These are phyloP conservation scores for Thielaviopsis cerberus DNA, from an alignment of 2,329 filamentous ascomycete genomes.

Conservation along the genomic window DNA sequence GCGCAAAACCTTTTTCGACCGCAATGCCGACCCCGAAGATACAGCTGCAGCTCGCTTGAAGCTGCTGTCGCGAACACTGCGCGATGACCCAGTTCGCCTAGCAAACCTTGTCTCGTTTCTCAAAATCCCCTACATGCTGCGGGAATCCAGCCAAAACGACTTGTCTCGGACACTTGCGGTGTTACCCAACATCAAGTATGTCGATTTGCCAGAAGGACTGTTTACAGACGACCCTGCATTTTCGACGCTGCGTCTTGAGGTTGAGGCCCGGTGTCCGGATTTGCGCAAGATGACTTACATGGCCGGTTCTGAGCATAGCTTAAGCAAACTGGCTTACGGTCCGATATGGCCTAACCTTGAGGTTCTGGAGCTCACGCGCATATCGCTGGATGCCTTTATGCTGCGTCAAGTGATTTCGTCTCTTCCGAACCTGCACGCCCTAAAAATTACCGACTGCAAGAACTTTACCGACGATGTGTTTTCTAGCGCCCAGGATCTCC, in stretches of 20 bases:
- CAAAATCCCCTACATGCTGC: slow-evolving; percentile 87
- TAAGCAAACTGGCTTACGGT: slow-evolving; percentile 49
- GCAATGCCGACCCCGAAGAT: slow-evolving; percentile 66
- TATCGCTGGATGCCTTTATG: slow-evolving; percentile 51
- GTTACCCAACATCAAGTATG: slow-evolving; percentile 66
- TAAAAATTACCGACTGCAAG: slow-evolving; percentile 53
- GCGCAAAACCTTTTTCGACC: slow-evolving; percentile 51
- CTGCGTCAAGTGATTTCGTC: slow-evolving; percentile 53
- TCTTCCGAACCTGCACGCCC: slow-evolving; percentile 48
- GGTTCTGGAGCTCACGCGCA: slow-evolving; percentile 48
- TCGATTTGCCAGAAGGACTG: slow-evolving; percentile 78
- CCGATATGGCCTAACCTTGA: slow-evolving; percentile 52
- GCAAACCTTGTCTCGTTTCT: slow-evolving; percentile 57
- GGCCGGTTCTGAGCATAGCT: slow-evolving; percentile 56
- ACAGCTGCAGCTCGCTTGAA: slow-evolving; percentile 56
- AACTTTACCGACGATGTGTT: slow-evolving; percentile 66
- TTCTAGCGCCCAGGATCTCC: slow-evolving; percentile 42
- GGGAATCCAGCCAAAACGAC: slow-evolving; percentile 68
- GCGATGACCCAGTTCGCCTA: slow-evolving; percentile 52
- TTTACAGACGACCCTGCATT: slow-evolving; percentile 65
- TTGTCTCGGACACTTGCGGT: slow-evolving; percentile 73
- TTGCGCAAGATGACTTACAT: slow-evolving; percentile 80
- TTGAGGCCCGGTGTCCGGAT: slow-evolving; percentile 66
- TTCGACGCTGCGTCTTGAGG: slow-evolving; percentile 58
- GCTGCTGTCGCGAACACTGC: slow-evolving; percentile 63